These are phyloP conservation scores for Collybia mongolica DNA, from an alignment of 768 basidiomycete species.

Conservation along the genomic window DNA sequence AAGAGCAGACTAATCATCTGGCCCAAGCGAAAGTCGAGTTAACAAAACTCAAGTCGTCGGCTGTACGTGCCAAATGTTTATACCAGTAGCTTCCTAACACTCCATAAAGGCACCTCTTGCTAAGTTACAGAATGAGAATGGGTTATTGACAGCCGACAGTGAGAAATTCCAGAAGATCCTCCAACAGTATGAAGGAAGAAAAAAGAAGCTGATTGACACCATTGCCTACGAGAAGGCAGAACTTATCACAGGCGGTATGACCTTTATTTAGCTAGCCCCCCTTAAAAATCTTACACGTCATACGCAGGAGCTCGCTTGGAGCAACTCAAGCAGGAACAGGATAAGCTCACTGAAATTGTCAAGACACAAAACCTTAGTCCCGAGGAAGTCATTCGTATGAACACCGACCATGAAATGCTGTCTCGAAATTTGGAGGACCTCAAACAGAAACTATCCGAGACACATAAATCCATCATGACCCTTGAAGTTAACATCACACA, in stretches of 20 bases:
- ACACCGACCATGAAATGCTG: constrained; percentile 81
- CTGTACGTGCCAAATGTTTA: constrained; percentile 34
- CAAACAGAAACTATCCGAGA: constrained; percentile 71
- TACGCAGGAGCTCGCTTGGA: constrained; percentile 57
- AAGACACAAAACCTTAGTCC: constrained; percentile 87
- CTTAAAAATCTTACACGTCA: constrained; percentile 8
- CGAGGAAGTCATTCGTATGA: constrained; percentile 91
- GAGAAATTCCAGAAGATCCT: constrained; percentile 79
- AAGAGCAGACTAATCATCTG: constrained; percentile 50
- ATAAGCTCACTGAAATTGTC: constrained; percentile 62
- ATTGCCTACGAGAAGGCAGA: constrained; percentile 71
- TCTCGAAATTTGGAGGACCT: constrained; percentile 74
- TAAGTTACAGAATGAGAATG: constrained; percentile 61
- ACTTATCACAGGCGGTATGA: constrained; percentile 51
- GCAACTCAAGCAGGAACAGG: constrained; percentile 62
- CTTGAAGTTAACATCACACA: constrained; percentile 85
- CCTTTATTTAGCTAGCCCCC: not conserved
- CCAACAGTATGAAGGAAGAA: constrained; percentile 65
- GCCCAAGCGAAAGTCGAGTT: constrained; percentile 49
- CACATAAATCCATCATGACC: constrained; percentile 68
- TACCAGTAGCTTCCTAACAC: not conserved
- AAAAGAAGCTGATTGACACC: constrained; percentile 64
- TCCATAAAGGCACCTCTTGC: constrained; percentile 54
- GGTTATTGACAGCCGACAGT: constrained; percentile 67
- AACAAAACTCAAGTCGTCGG: constrained; percentile 58